Evolutionary conservation across 768 basidiomycete genomes (phyloP).

Genomic region (Mycena albidolilacea): DNA sequence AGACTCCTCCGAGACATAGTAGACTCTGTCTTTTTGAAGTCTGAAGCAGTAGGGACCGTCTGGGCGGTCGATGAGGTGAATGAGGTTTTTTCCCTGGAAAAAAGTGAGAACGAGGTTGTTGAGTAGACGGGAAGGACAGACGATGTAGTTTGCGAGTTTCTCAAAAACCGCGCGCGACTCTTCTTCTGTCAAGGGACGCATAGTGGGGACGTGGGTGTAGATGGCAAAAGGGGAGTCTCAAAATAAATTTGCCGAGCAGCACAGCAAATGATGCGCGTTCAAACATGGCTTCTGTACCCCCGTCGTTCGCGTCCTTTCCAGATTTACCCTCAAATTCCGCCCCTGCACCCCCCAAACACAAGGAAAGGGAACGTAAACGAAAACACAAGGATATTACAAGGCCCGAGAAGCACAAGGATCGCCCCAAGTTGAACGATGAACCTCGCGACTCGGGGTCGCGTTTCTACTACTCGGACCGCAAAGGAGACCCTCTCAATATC

Average conservation of each 20-base stretch:
- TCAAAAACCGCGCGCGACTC: slow-evolving; percentile 97
- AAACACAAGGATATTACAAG: slow-evolving; percentile 44
- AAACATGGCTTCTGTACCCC: slow-evolving; percentile 46
- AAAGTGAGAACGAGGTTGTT: not conserved
- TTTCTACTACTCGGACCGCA: slow-evolving; percentile 74
- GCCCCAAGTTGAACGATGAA: slow-evolving; percentile 36
- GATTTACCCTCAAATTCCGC: slow-evolving; percentile 52
- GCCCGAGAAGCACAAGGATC: slow-evolving; percentile 41
- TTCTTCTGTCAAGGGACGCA: slow-evolving; percentile 97
- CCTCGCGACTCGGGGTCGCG: slow-evolving; percentile 46
- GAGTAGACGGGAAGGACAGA: slow-evolving; percentile 53
- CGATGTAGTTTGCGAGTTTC: slow-evolving; percentile 98
- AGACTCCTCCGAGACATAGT: slow-evolving; percentile 95
- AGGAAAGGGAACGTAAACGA: slow-evolving; percentile 47
- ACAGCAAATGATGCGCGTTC: not conserved
- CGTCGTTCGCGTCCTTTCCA: slow-evolving; percentile 79
- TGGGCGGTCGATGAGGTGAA: slow-evolving; percentile 94
- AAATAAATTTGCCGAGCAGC: not conserved
- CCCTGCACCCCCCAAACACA: slow-evolving; percentile 37
- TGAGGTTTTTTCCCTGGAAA: slow-evolving; percentile 91
- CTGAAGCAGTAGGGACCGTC: slow-evolving; percentile 98
- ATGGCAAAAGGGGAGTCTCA: not conserved
- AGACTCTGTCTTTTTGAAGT: slow-evolving; percentile 94
- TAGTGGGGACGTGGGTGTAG: slow-evolving; percentile 49
- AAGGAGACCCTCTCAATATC: slow-evolving; percentile 76